Conservation (phyloP, 176 grass and related monocot species). For the Saccharum spontaneum region DNA sequence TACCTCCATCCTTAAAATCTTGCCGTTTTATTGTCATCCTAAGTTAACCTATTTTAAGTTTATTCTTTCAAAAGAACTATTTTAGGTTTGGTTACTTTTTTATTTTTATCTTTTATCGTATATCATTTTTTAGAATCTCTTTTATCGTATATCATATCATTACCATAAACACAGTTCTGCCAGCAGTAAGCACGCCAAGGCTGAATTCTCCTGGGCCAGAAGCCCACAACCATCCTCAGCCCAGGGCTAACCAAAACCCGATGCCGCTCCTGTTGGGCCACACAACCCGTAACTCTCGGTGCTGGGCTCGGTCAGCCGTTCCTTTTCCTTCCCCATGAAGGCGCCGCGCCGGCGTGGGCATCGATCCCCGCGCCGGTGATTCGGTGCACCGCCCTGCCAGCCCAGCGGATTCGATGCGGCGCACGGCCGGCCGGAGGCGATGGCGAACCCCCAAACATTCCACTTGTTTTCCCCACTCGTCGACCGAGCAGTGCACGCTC, state of each 20-base stretch:
- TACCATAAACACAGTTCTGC: no score
- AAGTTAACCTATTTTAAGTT: no score
- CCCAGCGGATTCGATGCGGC: conserved; percentile 16
- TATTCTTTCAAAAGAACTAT: no score
- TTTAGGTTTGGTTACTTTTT: no score
- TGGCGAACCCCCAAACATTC: neutral
- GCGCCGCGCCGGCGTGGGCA: neutral
- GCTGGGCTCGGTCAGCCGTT: neutral
- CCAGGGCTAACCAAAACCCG: neutral
- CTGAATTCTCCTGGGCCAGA: neutral
- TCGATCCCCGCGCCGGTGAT: conserved; percentile 12
- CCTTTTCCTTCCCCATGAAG: neutral
- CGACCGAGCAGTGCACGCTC: conserved; percentile 3
- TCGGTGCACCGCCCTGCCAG: neutral
- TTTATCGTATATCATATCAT: no score
- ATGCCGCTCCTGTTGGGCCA: neutral
- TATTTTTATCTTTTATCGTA: no score
- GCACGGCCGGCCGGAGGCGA: no score
- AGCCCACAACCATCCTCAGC: neutral
- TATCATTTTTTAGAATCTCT: no score
- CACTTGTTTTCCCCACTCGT: neutral
- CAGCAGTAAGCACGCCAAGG: no score
- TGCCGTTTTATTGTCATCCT: no score
- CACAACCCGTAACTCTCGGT: neutral
- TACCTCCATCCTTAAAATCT: no score